Conservation (phyloP, 2,329 filamentous ascomycete genomes). For the Tolypocladium amazonense region DNA sequence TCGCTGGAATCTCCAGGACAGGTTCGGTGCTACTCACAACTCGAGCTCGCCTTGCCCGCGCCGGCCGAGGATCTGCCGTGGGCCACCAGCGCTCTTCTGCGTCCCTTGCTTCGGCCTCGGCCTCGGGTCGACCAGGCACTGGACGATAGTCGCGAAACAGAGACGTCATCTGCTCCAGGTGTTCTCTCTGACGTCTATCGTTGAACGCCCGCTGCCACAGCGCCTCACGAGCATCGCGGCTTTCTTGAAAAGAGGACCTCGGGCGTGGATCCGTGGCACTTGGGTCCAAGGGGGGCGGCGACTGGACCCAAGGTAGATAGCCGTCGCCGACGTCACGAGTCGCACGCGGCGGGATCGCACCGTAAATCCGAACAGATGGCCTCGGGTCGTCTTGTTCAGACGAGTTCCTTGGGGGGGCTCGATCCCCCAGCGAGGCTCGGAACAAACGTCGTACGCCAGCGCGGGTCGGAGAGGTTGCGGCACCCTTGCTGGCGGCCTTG, state of each 20-base stretch:
- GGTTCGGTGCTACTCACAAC: not conserved
- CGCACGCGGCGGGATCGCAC: conserved; percentile 13
- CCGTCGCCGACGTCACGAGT: conserved; percentile 7
- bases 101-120: not conserved
- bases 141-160: not conserved
- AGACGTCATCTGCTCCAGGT: not conserved
- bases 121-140: not conserved
- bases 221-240: conserved; percentile 3
- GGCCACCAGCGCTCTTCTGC: not conserved
- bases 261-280: not conserved
- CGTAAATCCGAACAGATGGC: conserved; percentile 16
- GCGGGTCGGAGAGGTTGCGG: conserved; percentile 20
- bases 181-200: not conserved
- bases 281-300: conserved; percentile 2
- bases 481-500: conserved; percentile 21
- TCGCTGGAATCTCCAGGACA: not conserved
- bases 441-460: conserved; percentile 29
- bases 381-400: conserved; percentile 15
- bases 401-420: not conserved
- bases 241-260: conserved; percentile 1
- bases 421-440: conserved; percentile 6
- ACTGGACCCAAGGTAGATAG: conserved; percentile 12
- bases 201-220: not conserved
- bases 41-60: not conserved
- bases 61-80: not conserved